Conservation (phyloP, 345 rosid species). For the Populus simonii region DNA sequence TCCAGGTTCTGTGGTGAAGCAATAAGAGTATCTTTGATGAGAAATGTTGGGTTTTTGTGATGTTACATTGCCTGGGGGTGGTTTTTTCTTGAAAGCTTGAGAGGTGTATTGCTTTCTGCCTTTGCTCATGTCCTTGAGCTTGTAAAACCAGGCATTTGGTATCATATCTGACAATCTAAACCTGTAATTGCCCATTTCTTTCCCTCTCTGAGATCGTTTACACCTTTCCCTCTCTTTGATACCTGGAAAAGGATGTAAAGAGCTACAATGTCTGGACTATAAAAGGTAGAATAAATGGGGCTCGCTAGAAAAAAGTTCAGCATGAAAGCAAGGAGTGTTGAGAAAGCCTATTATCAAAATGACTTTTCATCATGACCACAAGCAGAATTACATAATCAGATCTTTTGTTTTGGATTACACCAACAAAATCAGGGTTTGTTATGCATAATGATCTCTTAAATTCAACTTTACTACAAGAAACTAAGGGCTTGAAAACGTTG, state of each 20-base stretch:
- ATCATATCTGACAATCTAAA: conserved; percentile 70
- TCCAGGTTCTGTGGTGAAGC: conserved; percentile 3
- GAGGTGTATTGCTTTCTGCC: conserved; percentile 12
- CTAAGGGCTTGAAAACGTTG: background rate
- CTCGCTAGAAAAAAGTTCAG: conserved; percentile 8
- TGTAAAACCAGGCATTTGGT: conserved; percentile 86
- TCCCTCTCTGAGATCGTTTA: conserved; percentile 7
- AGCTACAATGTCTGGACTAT: background rate
- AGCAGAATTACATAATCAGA: background rate
- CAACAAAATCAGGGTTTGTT: background rate
- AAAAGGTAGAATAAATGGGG: background rate
- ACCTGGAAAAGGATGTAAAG: background rate
- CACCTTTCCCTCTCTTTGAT: conserved; percentile 17
- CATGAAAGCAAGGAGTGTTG: conserved; percentile 11
- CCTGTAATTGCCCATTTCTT: conserved; percentile 68
- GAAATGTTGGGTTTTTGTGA: conserved; percentile 10
- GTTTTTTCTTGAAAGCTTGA: conserved; percentile 2
- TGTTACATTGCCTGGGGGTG: background rate
- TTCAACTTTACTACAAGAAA: background rate
- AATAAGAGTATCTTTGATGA: conserved; percentile 16
- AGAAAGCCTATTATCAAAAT: background rate
- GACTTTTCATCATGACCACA: conserved; percentile 1
- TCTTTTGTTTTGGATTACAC: background rate
- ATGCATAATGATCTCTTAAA: conserved; percentile 9
- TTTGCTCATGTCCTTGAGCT: conserved; percentile 58